These are phyloP conservation scores for Cordyceps militaris DNA, from an alignment of 2,329 filamentous ascomycete genomes.

Conservation along the genomic window DNA sequence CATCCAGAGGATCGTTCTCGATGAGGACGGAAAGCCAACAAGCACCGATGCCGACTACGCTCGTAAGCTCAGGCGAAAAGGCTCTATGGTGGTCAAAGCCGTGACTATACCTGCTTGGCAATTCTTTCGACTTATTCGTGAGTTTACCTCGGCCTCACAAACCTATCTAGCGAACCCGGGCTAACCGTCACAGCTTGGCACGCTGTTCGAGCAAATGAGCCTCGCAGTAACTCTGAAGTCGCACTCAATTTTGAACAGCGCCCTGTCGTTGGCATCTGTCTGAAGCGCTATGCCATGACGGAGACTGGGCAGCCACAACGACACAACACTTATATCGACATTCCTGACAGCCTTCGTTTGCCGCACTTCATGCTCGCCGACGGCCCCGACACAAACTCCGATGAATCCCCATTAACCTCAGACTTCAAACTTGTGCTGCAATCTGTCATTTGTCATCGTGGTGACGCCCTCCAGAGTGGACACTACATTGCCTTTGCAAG, in stretches of 20 bases:
- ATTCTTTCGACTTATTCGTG: conserved; percentile 88
- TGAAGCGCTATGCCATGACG: conserved; percentile 78
- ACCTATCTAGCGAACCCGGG: conserved; percentile 20
- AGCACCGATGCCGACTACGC: conserved; percentile 35
- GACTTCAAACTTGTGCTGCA: conserved; percentile 92
- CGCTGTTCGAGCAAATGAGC: conserved; percentile 49
- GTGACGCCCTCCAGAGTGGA: conserved; percentile 75
- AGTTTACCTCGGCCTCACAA: conserved; percentile 28
- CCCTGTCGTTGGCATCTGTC: conserved; percentile 83
- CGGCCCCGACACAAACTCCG: conserved; percentile 55
- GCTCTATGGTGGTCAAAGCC: conserved; percentile 59
- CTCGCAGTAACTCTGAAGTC: conserved; percentile 66
- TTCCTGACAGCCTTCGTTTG: conserved; percentile 71
- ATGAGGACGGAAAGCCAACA: conserved; percentile 40
- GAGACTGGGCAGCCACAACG: conserved; percentile 61
- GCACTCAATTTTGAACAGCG: conserved; percentile 80
- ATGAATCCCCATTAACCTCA: conserved; percentile 60
- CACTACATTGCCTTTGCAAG: conserved; percentile 87
- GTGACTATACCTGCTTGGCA: conserved; percentile 96
- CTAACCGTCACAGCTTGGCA: conserved; percentile 67
- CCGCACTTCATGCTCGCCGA: conserved; percentile 82
- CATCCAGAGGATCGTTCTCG: conserved; percentile 52
- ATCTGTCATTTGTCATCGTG: conserved; percentile 87
- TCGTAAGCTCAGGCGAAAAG: conserved; percentile 37
- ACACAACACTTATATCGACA: conserved; percentile 80